Percentiles rank a stretch among this genome's conserved stretches.
These are phyloP conservation scores for Emergomyces africanus DNA, from an alignment of 2,329 filamentous ascomycete species.

Conservation along the genomic window DNA sequence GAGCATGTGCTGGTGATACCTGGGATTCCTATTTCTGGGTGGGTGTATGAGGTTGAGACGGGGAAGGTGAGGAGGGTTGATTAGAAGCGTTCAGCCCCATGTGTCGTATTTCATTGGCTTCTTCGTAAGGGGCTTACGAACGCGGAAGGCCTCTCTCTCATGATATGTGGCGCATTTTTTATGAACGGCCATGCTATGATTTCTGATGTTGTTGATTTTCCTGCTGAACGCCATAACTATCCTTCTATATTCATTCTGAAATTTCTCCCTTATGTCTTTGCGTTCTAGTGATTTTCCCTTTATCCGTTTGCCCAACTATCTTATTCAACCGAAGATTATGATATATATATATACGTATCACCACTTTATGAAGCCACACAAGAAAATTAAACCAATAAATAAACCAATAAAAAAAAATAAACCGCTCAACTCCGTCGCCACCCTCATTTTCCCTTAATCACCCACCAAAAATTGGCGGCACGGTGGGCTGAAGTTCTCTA, in stretches of 20 bases:
- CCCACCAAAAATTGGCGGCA: not conserved
- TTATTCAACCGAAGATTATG: not conserved
- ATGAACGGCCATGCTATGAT: not conserved
- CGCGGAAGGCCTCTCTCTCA: too few species aligned
- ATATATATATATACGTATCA: not conserved
- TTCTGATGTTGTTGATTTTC: not conserved
- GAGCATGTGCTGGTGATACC: constrained; percentile 44
- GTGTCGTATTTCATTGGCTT: not conserved
- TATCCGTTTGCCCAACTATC: not conserved
- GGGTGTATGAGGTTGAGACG: constrained; percentile 66
- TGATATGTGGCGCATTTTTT: not conserved
- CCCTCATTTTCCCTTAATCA: not conserved
- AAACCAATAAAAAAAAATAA: too few species aligned
- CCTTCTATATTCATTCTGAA: not conserved
- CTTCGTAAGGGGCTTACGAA: too few species aligned
- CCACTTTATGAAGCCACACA: not conserved
- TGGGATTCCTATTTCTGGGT: constrained; percentile 53
- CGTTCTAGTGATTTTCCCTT: not conserved
- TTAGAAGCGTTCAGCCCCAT: constrained; percentile 13
- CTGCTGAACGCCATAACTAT: not conserved
- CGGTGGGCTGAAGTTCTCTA: constrained; percentile 16
- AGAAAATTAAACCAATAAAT: not conserved
- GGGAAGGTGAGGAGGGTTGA: constrained; percentile 46
- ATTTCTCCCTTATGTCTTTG: not conserved
- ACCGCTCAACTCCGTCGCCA: not conserved